Base-by-base conservation (phyloP, 768 basidiomycete genomes). In the Macrolepiota dolichaula region DNA sequence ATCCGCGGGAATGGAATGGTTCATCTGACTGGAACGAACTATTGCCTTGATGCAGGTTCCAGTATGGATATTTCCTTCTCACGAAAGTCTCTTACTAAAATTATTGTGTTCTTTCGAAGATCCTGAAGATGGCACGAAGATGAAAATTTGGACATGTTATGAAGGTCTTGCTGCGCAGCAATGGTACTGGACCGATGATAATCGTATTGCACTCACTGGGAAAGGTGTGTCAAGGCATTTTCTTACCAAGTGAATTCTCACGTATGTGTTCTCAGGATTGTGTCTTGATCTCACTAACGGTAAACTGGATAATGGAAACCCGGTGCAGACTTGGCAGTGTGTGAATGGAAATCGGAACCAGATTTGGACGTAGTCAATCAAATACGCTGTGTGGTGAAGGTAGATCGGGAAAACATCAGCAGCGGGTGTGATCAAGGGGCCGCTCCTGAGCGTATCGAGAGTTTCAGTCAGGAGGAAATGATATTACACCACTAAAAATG, bases 91-190 rank as follows among this genome's bases (percentile, higher is more conserved):
- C 22, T 25, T 50, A 11, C 49, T 50, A 29, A 51, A 25, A 25
- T 24, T 11, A 4, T 15, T n/a, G n/a, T n/a, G n/a, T 62, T 17
- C 38, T 27, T 19, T 13, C 19, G 2, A 22, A 69, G 67, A 47
- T 54, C 63, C 67, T 2, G 62, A 54, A 1, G 68, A 61, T 27
- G 69, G 67, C n/a, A 59, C 61, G 2, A 61, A 62, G 47, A 62
- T 68, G 66, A 70, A 70, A 56, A 66, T 68, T 36, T 70, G 69
- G 69, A 57, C 63, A 32, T 70, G 69, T 40, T 65, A 62, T 32
- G 50, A 61, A 5, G 64, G 58, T 17, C 57, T 67, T 9, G 62
- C 64, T 4, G 66, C 64, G 0, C 68, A 70, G 29, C 57, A 61
- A 37, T 70, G 69, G 68, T 59, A 40, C 22, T 68, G 64, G 53